Evolutionary conservation across 306 rosid genomes (phyloP).

Genomic region (Fragaria iinumae): DNA sequence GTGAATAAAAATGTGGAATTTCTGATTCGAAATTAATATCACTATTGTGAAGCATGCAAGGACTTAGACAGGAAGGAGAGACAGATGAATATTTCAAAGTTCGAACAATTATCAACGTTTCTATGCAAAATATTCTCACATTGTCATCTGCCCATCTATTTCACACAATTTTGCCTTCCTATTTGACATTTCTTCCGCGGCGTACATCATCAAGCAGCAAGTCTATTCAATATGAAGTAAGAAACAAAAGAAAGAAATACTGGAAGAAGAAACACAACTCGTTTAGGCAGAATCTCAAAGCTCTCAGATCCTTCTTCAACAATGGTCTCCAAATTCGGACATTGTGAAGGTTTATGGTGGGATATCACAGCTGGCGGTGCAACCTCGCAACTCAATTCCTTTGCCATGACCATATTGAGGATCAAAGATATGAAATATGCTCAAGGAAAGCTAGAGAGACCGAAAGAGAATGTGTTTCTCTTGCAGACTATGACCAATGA

Average conservation of each 20-base stretch:
- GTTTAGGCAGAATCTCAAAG: conserved; percentile 8
- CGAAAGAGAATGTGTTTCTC: neutral
- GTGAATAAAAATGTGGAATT: neutral
- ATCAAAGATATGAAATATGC: neutral
- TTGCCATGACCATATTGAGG: conserved; percentile 7
- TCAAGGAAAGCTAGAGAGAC: neutral
- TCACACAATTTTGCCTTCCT: neutral
- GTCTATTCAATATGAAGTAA: neutral
- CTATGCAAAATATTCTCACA: neutral
- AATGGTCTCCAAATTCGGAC: conserved; percentile 17
- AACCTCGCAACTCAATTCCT: conserved; percentile 3
- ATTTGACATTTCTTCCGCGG: neutral
- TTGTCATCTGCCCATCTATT: neutral
- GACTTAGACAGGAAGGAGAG: neutral
- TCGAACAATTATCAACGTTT: neutral
- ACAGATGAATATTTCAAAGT: neutral
- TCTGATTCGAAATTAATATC: neutral
- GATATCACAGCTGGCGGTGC: conserved; percentile 10
- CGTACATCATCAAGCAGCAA: neutral
- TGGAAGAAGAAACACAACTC: conserved; percentile 22
- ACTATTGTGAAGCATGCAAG: neutral
- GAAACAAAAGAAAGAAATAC: conserved; percentile 16
- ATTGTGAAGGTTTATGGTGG: neutral
- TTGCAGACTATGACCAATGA: conserved; percentile 1
- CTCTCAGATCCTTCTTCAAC: conserved; percentile 18